These are phyloP conservation scores for Stagonosporopsis cucurbitacearum DNA, from an alignment of 2,329 filamentous ascomycete genomes.

Conservation along the genomic window DNA sequence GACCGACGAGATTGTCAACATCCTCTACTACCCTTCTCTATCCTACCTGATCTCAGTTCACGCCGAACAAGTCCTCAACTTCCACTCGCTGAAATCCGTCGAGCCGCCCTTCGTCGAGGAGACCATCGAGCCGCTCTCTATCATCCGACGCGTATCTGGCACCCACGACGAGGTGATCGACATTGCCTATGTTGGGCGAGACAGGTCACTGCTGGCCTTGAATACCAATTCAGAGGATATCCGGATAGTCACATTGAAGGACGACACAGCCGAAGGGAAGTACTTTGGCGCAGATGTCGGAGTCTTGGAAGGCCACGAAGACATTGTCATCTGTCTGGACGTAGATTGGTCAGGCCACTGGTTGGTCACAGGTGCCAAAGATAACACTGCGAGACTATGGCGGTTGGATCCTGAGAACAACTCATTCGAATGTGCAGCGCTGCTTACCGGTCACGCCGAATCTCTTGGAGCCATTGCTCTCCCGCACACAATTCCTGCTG, in stretches of 20 bases:
- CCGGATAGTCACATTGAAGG: conserved; percentile 76
- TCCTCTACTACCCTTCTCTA: conserved; percentile 69
- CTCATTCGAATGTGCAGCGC: conserved; percentile 79
- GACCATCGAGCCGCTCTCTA: conserved; percentile 63
- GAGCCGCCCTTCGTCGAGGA: conserved; percentile 47
- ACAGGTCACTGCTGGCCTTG: conserved; percentile 82
- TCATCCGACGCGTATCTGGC: conserved; percentile 83
- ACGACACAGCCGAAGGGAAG: conserved; percentile 44
- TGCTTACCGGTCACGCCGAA: conserved; percentile 91
- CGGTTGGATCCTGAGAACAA: conserved; percentile 76
- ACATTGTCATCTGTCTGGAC: conserved; percentile 94
- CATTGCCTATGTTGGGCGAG: conserved; percentile 80
- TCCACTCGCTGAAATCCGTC: conserved; percentile 67
- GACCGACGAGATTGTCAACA: conserved; percentile 72
- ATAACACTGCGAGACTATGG: conserved; percentile 94
- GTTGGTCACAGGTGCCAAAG: conserved; percentile 95
- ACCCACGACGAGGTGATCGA: conserved; percentile 99
- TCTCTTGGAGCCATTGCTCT: conserved; percentile 89
- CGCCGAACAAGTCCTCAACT: conserved; percentile 83
- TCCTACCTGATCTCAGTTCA: conserved; percentile 81
- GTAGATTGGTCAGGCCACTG: conserved; percentile 97
- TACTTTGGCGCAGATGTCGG: conserved; percentile 93
- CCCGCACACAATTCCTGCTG: conserved; percentile 71
- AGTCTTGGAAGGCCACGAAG: conserved; percentile 85
- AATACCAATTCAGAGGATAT: conserved; percentile 96